Evolutionary conservation across 2,329 filamentous ascomycete genomes (phyloP).

Genomic region (Periconia digitata): DNA sequence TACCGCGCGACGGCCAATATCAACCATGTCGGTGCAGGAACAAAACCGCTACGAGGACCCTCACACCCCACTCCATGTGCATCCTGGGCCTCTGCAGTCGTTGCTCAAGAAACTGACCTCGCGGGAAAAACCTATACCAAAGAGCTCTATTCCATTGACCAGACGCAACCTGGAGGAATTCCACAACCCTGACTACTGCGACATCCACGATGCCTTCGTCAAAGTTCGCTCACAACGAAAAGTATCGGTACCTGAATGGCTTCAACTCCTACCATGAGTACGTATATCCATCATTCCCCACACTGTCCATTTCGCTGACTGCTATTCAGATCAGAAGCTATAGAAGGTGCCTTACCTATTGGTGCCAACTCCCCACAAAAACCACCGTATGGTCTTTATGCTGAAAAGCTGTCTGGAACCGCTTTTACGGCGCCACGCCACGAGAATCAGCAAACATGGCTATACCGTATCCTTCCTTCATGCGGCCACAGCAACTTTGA

Average conservation of each 20-base stretch:
- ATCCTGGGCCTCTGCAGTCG: slow-evolving; percentile 13
- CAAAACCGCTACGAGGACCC: slow-evolving; percentile 23
- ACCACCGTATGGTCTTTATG: slow-evolving; percentile 75
- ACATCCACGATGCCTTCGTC: slow-evolving; percentile 62
- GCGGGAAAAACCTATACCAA: slow-evolving; percentile 23
- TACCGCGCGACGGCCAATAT: slow-evolving; percentile 22
- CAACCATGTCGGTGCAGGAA: slow-evolving; percentile 17
- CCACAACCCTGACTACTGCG: slow-evolving; percentile 29
- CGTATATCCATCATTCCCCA: slow-evolving; percentile 30
- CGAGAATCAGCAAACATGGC: slow-evolving; percentile 61
- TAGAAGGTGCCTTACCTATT: slow-evolving; percentile 71
- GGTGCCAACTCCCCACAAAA: slow-evolving; percentile 83
- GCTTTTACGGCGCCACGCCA: slow-evolving; percentile 60
- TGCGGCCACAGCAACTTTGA: slow-evolving; percentile 60
- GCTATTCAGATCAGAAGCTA: slow-evolving; percentile 67
- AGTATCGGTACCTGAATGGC: slow-evolving; percentile 77
- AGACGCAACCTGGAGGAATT: slow-evolving; percentile 30
- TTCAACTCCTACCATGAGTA: slow-evolving; percentile 79
- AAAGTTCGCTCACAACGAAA: slow-evolving; percentile 63
- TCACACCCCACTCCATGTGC: slow-evolving; percentile 26
- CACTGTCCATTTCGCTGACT: slow-evolving; percentile 12
- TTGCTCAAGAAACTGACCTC: slow-evolving; percentile 20
- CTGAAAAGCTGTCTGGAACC: slow-evolving; percentile 68
- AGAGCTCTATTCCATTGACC: slow-evolving; percentile 27
- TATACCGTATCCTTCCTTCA: slow-evolving; percentile 60